Base-by-base conservation (phyloP, 1,284 basidiomycete genomes). In the Ceratobasidium sp. region DNA sequence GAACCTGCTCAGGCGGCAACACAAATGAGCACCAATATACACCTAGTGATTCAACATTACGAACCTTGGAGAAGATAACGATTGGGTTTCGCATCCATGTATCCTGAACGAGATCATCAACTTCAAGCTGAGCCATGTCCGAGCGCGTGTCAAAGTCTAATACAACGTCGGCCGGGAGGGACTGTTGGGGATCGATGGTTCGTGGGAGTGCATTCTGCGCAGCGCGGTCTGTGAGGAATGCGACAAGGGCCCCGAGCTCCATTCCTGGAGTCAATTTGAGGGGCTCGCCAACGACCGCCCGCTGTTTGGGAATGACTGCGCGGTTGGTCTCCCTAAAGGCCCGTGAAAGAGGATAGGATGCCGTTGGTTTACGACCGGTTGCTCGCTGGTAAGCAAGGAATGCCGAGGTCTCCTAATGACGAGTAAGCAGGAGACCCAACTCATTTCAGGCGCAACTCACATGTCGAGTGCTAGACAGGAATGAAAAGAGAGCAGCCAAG, bases 131-230 rank as follows among this genome's bases (percentile, higher is more conserved):
- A 12, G 72, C 67, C 52, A 79, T 77, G 25, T 75, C 72, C 54
- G 82, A 80, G 13, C 87, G 82, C 0, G 89, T 89, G 77, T 94
- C 91, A 77, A 94, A 94, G 75, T 92, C 93, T 65, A 95, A 83
- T 12, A 95, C 84, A 64, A 92, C 83, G 72, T 89, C 83, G 1
- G 92, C 91, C 76, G 93, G 90, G 69, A 94, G 85, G 0, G 91
- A 86, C 20, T 75, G 72, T 4, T 81, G 73, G 0, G 91, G 88
- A 76, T 94, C 86, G 56, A 93, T 83, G 7, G 80, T 80, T 0
- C 80, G 74, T 0, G 93, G 92, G 56, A 95, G 87, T 58, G 88
- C 83, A 78, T 94, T 94, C 32, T 64, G 45, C 77, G 91, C 86
- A 0, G 90, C 86, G 20, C 93, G 84, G 43, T 89, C 88, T 0